Conservation (phyloP, 345 rosid genomes). For the Reutealis trisperma region DNA sequence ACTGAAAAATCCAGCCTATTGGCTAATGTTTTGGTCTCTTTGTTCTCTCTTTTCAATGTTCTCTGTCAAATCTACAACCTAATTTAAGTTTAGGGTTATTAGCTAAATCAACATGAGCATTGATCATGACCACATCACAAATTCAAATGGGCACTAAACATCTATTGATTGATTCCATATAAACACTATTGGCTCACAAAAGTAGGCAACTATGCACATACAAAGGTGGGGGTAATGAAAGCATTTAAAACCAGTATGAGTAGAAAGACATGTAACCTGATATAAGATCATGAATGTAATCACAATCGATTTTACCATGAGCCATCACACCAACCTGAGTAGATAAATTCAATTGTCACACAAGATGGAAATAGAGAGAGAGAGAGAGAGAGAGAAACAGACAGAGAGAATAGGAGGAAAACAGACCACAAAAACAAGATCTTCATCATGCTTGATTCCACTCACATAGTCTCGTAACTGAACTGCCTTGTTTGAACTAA, state of each 20-base stretch:
- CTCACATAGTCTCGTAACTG: background rate
- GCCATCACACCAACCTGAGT: constrained; percentile 10
- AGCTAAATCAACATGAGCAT: background rate
- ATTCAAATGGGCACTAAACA: background rate
- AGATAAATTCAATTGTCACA: background rate
- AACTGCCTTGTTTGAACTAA: constrained; percentile 1
- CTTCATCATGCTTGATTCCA: background rate
- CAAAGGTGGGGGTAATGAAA: too few relatives aligned
- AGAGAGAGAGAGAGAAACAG: background rate
- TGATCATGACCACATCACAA: background rate
- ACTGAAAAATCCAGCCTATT: too few relatives aligned
- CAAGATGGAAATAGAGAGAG: background rate
- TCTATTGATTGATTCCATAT: background rate
- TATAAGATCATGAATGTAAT: constrained; percentile 62
- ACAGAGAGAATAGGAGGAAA: background rate
- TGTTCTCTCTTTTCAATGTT: too few relatives aligned
- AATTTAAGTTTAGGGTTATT: too few relatives aligned
- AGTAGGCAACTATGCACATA: too few relatives aligned
- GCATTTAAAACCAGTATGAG: background rate
- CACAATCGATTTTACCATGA: constrained; percentile 44
- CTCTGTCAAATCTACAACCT: too few relatives aligned
- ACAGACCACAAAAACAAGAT: constrained; percentile 11
- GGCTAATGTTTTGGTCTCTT: too few relatives aligned
- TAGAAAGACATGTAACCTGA: constrained; percentile 40
- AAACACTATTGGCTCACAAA: background rate